Evolutionary conservation across 1,139 yeast genomes (phyloP).

Genomic region (Zygosaccharomyces pseudobailii): DNA sequence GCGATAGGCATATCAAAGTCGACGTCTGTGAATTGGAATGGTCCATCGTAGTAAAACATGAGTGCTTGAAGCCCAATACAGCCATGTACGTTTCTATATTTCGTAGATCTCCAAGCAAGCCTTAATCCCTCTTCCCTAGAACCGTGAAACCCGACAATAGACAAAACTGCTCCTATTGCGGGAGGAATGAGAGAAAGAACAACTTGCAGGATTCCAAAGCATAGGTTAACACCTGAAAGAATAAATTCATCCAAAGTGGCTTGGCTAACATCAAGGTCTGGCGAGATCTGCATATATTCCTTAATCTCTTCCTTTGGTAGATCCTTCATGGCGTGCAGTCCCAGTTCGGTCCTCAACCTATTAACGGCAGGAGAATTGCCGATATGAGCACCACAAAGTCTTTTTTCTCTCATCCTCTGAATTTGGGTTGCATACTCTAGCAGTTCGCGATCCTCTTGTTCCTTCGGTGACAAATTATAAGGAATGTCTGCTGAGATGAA

Average conservation of each 20-base stretch:
- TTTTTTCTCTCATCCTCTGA: slow-evolving; percentile 55
- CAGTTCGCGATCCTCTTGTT: slow-evolving; percentile 46
- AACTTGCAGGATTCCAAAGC: slow-evolving; percentile 88
- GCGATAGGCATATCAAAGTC: slow-evolving; percentile 61
- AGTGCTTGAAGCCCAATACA: slow-evolving; percentile 80
- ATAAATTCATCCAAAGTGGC: slow-evolving; percentile 85
- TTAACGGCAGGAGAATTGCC: slow-evolving; percentile 45
- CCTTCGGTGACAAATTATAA: slow-evolving; percentile 37
- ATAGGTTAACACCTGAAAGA: slow-evolving; percentile 84
- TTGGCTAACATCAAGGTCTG: slow-evolving; percentile 31
- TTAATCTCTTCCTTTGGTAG: slow-evolving; percentile 16
- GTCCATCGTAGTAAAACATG: slow-evolving; percentile 88
- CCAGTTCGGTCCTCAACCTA: slow-evolving; percentile 41
- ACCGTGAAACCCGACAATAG: slow-evolving; percentile 88
- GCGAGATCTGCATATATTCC: slow-evolving; percentile 20
- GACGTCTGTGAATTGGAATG: slow-evolving; percentile 86
- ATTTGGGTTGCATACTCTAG: slow-evolving; percentile 54
- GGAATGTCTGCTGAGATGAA: slow-evolving; percentile 42
- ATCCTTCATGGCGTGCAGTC: slow-evolving; percentile 29
- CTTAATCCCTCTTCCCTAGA: slow-evolving; percentile 75
- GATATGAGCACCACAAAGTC: slow-evolving; percentile 60
- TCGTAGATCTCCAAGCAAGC: slow-evolving; percentile 80
- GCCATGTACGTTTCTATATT: slow-evolving; percentile 83
- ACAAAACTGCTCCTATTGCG: slow-evolving; percentile 77
- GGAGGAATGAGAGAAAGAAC: slow-evolving; percentile 91